Percentiles rank a stretch among this genome's conserved stretches.
Conservation (phyloP, 345 rosid species). For the Durio zibethinus region DNA sequence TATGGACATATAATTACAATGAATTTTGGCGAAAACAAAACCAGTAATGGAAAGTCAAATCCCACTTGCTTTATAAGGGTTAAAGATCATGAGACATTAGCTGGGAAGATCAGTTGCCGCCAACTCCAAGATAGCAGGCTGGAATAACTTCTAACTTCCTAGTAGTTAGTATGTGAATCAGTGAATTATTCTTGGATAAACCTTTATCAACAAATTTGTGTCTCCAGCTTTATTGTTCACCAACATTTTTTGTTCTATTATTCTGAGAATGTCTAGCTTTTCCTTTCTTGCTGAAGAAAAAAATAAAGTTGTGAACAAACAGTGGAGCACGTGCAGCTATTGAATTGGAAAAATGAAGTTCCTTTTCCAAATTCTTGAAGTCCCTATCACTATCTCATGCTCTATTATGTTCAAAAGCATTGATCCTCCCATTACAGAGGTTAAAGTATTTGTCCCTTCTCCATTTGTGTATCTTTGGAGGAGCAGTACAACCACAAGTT, state of each 20-base stretch:
- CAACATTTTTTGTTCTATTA: not conserved
- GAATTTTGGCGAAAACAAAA: not conserved
- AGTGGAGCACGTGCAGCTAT: not conserved
- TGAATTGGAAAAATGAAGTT: not conserved
- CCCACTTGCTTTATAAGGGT: not conserved
- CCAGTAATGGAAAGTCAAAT: not conserved
- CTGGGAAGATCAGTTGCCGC: slow-evolving; percentile 13
- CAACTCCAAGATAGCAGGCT: not conserved
- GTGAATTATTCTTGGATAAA: not conserved
- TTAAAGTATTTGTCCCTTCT: not conserved
- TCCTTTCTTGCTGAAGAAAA: too few relatives aligned
- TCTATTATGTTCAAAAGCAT: not conserved
- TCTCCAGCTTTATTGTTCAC: not conserved
- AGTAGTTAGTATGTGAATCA: not conserved
- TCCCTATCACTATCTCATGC: not conserved
- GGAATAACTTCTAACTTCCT: not conserved
- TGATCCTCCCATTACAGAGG: not conserved
- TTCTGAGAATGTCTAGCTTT: too few relatives aligned
- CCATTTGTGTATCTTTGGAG: not conserved
- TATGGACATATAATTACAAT: not conserved
- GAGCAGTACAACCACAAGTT: not conserved
- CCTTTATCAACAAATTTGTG: not conserved
- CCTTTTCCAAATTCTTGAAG: not conserved
- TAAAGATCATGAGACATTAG: not conserved
- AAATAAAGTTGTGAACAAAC: not conserved